phyloP scores from a whole-genome alignment of 306 rosid genomes.

The Medicago arabica region DNA sequence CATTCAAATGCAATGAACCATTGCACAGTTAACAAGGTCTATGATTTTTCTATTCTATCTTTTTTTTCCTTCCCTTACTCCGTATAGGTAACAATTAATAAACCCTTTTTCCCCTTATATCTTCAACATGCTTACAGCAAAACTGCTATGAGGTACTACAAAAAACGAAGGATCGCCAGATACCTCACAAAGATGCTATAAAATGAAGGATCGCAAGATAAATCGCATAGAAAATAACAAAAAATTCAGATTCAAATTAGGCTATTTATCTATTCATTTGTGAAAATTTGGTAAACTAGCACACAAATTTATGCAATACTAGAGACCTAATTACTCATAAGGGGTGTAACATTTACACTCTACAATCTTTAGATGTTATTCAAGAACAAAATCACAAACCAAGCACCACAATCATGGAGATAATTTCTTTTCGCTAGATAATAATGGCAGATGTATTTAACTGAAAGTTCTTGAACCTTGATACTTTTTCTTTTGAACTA shows the following conservation, averaged over 20 bases:
- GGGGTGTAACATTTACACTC: constrained; percentile 22
- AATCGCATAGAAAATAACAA: constrained; percentile 1
- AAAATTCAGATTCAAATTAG: neutral
- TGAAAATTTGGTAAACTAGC: constrained; percentile 20
- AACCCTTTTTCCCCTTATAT: constrained; percentile 11
- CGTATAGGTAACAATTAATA: neutral
- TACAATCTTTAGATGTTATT: constrained; percentile 28
- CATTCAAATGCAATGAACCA: constrained; percentile 30
- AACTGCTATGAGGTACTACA: neutral
- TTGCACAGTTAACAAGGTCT: neutral
- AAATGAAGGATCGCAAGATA: neutral
- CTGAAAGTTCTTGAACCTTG: constrained; percentile 61
- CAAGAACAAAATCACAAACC: constrained; percentile 27
- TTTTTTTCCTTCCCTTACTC: neutral
- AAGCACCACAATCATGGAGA: constrained; percentile 24
- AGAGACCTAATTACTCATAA: constrained; percentile 29
- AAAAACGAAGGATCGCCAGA: neutral
- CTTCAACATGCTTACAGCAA: constrained; percentile 32
- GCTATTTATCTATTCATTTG: constrained; percentile 7
- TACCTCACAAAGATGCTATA: neutral
- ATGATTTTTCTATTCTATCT: neutral
- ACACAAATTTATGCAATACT: constrained; percentile 18
- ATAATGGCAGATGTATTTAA: constrained; percentile 28
- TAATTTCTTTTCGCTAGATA: constrained; percentile 5
- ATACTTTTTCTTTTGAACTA: constrained; percentile 68